Conservation (phyloP, 2,329 filamentous ascomycete species). For the Cladosporium sp. region DNA sequence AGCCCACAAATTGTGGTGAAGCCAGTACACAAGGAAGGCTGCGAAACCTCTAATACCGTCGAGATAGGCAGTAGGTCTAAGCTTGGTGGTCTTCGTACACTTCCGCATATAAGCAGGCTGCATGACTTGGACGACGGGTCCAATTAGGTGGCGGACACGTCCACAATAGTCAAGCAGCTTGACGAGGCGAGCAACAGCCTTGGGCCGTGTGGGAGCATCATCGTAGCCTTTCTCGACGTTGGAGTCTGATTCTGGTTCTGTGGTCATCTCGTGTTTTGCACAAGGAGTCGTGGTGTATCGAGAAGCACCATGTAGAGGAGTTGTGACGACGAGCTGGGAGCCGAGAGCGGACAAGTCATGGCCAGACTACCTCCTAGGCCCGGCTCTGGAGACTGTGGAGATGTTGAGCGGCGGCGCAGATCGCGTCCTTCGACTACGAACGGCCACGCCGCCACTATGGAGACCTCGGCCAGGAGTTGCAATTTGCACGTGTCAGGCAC, state of each 20-base stretch:
- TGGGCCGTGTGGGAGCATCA: background rate
- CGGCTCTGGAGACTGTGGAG: no score
- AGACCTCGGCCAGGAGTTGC: no score
- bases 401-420: no score
- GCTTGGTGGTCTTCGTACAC: conserved; percentile 8
- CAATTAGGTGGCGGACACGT: background rate
- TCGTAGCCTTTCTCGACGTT: background rate
- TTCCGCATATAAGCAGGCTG: background rate
- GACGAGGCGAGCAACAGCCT: background rate
- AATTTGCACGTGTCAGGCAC: no score
- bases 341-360: no score
- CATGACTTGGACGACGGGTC: background rate
- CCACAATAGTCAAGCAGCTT: background rate
- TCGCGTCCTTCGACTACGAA: no score
- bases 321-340: no score
- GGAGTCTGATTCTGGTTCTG: background rate
- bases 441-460: no score
- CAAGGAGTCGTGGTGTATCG: no score
- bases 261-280: no score
- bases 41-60: conserved; percentile 66
- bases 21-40: conserved; percentile 61
- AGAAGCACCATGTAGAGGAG: no score
- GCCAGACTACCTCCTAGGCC: no score
- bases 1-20: conserved; percentile 56
- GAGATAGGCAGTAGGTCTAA: conserved; percentile 55